Evolutionary conservation across 2,329 filamentous ascomycete genomes (phyloP), one percentile per base, ranked within the genome.

Genomic region (Fusarium ambrosium): DNA sequence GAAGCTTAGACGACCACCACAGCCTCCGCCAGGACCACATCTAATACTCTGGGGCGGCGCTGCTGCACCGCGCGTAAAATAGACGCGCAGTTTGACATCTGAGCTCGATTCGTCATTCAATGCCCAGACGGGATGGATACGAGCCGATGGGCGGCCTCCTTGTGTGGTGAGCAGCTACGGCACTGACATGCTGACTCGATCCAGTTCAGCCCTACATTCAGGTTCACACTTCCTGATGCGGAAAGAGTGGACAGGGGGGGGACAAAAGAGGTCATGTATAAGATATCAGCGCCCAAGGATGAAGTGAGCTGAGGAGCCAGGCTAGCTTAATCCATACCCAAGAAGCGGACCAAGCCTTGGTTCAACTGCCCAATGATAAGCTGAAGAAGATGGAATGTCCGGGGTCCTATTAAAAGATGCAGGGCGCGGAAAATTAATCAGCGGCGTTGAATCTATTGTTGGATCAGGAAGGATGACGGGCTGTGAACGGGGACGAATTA

Each of bases 21-120:
- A 39, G 56, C 56, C 56, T 59, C 56, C 56, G 56, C 56, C 20
- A 39, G 56, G 56, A 36, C 56, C 56, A 59, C 56, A 59, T 39
- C 56, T 59, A 59, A 59, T 39, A 59, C 56, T 39, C 36, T 24
- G 53, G 53, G 53, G 53, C 53, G n/a, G 53, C 53, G n/a, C 13
- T 56, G 53, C 32, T 56, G 53, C n/a, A 59, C 22, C 56, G 56
- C 56, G 56, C 34, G 34, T 59, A 27, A 59, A 59, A 34, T 59
- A 59, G 56, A 59, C 56, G 56, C 56, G 32, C 22, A n/a, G 3
- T 58, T 11, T 32, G 27, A 16, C 6, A 59, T 27, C 34, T 10
- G 16, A 27, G 22, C 56, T 59, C 16, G 20, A 24, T 37, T 27
- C 48, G 11, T 32, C 24, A 53, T 29, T 55, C 36, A 37, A 59